Percentiles rank a stretch among this genome's conserved stretches.
These are phyloP conservation scores for Paraconiothyrium sp. DNA, from an alignment of 2,329 filamentous ascomycete genomes.

Conservation along the genomic window DNA sequence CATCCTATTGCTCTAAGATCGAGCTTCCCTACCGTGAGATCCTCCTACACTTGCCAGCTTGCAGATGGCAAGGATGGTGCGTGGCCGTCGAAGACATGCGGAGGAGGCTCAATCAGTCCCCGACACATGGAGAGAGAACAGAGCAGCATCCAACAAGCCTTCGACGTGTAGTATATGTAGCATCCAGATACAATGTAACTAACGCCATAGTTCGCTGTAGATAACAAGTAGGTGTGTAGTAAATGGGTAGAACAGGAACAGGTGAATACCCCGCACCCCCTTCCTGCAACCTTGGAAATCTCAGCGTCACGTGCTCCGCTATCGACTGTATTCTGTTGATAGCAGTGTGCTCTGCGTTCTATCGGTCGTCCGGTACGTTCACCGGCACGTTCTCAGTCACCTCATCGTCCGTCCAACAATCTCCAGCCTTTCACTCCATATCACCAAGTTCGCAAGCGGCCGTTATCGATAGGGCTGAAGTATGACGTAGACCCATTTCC, in stretches of 20 bases:
- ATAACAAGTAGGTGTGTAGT: neutral
- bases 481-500: conserved; percentile 11
- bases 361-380: conserved; percentile 3
- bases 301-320: neutral
- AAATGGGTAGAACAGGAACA: neutral
- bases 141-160: neutral
- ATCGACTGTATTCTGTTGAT: conserved; percentile 1
- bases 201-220: neutral
- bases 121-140: too few species aligned
- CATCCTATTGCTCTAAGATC: neutral
- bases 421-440: neutral
- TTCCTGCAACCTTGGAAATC: neutral
- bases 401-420: conserved; percentile 9
- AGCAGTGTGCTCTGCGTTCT: neutral
- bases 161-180: neutral
- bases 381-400: neutral
- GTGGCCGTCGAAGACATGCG: neutral
- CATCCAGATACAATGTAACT: neutral
- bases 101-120: neutral
- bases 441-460: conserved; percentile 11
- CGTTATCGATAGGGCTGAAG: conserved; percentile 16
- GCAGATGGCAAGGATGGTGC: neutral
- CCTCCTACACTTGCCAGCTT: neutral
- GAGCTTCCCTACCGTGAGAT: neutral
- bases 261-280: neutral